Conservation (phyloP, 768 basidiomycete species). For the Kwoniella heveanensis region DNA sequence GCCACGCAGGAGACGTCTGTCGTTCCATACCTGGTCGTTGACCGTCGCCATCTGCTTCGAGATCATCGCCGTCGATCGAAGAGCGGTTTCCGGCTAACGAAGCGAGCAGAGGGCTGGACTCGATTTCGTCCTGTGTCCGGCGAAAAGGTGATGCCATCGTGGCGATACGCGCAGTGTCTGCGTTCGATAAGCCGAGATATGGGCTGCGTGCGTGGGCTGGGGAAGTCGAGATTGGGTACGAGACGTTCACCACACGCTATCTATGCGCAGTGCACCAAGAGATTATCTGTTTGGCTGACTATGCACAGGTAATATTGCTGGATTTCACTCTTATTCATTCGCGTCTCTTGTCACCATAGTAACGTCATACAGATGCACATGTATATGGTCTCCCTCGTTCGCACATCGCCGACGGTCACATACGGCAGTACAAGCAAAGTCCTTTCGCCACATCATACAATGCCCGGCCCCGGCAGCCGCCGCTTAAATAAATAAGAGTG, state of each 20-base stretch:
- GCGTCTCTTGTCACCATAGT: background rate
- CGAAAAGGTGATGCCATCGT: conserved; percentile 7
- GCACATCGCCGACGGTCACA: background rate
- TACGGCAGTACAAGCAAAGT: too few relatives aligned
- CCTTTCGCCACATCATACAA: background rate
- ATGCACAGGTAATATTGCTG: too few relatives aligned
- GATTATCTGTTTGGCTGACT: too few relatives aligned
- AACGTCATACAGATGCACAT: too few relatives aligned
- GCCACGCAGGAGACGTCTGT: conserved; percentile 16
- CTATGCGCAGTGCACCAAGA: too few relatives aligned
- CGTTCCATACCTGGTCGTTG: conserved; percentile 5
- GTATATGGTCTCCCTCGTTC: background rate
- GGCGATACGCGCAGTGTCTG: too few relatives aligned
- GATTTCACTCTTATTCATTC: too few relatives aligned
- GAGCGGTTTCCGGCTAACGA: background rate
- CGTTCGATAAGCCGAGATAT: too few relatives aligned
- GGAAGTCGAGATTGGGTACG: too few relatives aligned
- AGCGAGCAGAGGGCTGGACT: conserved; percentile 11
- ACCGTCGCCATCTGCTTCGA: conserved; percentile 1
- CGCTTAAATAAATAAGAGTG: too few relatives aligned
- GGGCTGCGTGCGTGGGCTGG: too few relatives aligned
- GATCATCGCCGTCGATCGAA: background rate
- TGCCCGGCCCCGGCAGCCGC: background rate
- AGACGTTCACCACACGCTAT: too few relatives aligned
- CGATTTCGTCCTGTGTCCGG: conserved; percentile 8